Evolutionary conservation across 2,329 filamentous ascomycete genomes (phyloP).

Genomic region (Claviceps fusiformis): DNA sequence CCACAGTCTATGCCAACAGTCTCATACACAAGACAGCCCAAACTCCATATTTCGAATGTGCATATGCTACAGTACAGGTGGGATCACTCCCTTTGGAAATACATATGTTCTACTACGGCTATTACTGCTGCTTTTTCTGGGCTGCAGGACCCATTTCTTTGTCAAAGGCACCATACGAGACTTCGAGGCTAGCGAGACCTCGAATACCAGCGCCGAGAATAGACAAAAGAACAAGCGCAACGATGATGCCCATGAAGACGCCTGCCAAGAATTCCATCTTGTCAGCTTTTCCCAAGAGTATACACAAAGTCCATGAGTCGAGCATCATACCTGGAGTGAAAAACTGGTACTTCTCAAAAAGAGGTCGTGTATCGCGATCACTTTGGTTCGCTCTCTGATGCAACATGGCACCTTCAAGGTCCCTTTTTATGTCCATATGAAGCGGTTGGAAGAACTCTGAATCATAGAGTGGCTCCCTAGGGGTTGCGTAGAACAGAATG

Average conservation of each 20-base stretch:
- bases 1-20: background rate
- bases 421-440: slow-evolving; percentile 63
- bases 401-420: slow-evolving; percentile 17
- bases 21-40: slow-evolving; percentile 1
- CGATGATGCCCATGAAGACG: slow-evolving; percentile 76
- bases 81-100: background rate
- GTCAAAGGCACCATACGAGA: slow-evolving; percentile 89
- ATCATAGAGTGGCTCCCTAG: slow-evolving; percentile 46
- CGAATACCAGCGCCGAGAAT: slow-evolving; percentile 69
- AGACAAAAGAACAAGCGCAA: slow-evolving; percentile 54
- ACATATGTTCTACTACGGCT: background rate
- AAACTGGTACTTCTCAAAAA: slow-evolving; percentile 93
- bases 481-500: slow-evolving; percentile 60
- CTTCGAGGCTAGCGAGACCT: slow-evolving; percentile 67
- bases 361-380: slow-evolving; percentile 30
- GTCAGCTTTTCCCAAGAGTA: slow-evolving; percentile 3
- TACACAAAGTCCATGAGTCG: background rate
- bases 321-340: slow-evolving; percentile 60
- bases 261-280: slow-evolving; percentile 32
- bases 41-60: slow-evolving; percentile 10
- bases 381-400: slow-evolving; percentile 26
- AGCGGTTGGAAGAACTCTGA: slow-evolving; percentile 47
- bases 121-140: slow-evolving; percentile 56
- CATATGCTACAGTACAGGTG: slow-evolving; percentile 7
- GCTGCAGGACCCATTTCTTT: slow-evolving; percentile 87